Conservation (phyloP, 2,329 filamentous ascomycete genomes). For the Colletotrichum tabaci region DNA sequence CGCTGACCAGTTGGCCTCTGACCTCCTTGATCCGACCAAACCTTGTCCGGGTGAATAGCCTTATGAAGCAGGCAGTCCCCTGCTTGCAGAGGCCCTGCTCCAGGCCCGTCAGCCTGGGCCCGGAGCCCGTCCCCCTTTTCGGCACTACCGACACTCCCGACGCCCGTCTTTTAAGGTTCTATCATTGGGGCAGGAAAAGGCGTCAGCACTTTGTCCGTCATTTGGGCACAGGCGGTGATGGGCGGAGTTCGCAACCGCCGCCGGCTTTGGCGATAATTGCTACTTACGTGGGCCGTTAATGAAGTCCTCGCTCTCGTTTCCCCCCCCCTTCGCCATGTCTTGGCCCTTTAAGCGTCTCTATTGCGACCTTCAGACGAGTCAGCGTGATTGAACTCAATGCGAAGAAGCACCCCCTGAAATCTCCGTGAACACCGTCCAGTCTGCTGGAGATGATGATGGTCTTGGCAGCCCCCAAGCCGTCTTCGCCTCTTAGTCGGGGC, state of each 20-base stretch:
- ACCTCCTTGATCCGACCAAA: constrained; percentile 28
- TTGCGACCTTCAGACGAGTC: constrained; percentile 18
- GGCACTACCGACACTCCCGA: constrained; percentile 31
- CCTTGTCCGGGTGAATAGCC: constrained; percentile 30
- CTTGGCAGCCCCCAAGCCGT: constrained; percentile 5
- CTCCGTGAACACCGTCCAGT: constrained; percentile 13
- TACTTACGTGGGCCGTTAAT: too few species aligned
- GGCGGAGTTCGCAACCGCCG: background rate
- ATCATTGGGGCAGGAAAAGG: constrained; percentile 20
- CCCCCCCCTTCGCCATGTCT: constrained; percentile 6
- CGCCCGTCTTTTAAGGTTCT: constrained; percentile 35
- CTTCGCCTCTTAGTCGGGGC: background rate
- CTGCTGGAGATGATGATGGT: background rate
- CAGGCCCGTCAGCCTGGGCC: constrained; percentile 21
- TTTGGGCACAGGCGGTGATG: too few species aligned
- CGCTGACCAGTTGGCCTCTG: constrained; percentile 27
- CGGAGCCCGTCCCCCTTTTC: constrained; percentile 33
- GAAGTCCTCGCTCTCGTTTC: too few species aligned
- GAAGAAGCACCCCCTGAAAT: constrained; percentile 21
- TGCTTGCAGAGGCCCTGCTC: constrained; percentile 3
- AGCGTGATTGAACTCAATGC: constrained; percentile 12
- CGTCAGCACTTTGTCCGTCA: background rate
- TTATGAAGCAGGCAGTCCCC: constrained; percentile 23
- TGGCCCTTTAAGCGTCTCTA: constrained; percentile 23
- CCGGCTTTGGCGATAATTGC: too few species aligned